phyloP scores from a whole-genome alignment of 2,329 filamentous ascomycete species.

The Ophiostoma australiae region DNA sequence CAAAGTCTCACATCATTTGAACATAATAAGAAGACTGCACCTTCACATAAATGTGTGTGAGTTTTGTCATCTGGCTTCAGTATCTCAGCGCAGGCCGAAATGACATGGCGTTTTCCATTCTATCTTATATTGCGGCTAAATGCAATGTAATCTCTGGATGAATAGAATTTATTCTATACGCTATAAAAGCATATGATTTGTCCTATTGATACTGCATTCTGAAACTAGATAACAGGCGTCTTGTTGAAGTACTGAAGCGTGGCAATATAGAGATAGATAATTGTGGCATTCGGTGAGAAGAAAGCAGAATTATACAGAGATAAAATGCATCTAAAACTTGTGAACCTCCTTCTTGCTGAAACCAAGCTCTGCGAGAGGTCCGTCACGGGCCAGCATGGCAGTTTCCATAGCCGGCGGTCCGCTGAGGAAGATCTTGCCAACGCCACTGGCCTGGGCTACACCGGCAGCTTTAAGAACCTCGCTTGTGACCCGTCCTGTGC shows the following conservation, averaged over 20 bases:
- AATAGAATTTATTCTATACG: background rate
- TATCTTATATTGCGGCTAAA: background rate
- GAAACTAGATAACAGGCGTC: background rate
- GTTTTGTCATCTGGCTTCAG: background rate
- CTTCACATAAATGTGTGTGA: no score
- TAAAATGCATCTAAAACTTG: background rate
- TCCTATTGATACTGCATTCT: background rate
- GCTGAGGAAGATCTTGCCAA: background rate
- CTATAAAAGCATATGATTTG: background rate
- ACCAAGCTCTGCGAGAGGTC: background rate
- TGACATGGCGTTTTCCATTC: background rate
- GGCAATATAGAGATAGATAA: background rate
- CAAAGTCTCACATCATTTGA: background rate
- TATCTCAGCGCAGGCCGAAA: background rate
- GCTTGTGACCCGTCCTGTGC: background rate
- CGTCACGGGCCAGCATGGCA: background rate
- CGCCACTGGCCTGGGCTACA: background rate
- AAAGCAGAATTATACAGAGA: no score
- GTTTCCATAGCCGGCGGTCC: background rate
- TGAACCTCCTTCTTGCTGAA: conserved; percentile 6
- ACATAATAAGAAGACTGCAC: no score
- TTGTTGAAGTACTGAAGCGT: background rate
- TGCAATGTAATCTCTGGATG: background rate
- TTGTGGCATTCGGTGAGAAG: no score
- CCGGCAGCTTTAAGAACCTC: background rate